Conservation (phyloP, 495 filamentous ascomycete genomes). For the Penicillium salamii region DNA sequence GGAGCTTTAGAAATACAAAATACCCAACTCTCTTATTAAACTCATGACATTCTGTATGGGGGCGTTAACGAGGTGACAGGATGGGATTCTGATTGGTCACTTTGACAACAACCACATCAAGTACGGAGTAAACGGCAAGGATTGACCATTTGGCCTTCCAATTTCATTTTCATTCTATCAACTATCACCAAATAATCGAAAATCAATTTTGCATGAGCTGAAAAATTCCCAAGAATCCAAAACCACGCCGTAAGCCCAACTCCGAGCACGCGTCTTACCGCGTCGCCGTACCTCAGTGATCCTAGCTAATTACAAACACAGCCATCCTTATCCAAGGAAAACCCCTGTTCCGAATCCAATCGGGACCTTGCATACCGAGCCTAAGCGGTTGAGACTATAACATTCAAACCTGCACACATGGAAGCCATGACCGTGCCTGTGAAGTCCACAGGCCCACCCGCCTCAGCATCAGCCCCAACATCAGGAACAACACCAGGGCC, state of each 20-base stretch:
- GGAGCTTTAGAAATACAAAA: no score
- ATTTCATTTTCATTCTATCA: not conserved
- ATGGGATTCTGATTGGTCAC: slow-evolving; percentile 28
- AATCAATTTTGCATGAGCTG: no score
- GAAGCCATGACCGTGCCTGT: not conserved
- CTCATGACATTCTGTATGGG: no score
- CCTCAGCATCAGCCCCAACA: not conserved
- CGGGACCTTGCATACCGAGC: not conserved
- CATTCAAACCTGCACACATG: not conserved
- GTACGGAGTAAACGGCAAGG: no score
- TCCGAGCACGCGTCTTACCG: not conserved
- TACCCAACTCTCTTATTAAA: no score
- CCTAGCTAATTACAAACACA: not conserved
- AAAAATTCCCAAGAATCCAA: no score
- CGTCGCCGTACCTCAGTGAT: not conserved
- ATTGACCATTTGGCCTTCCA: not conserved
- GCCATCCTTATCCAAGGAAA: not conserved
- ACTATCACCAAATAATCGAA: no score
- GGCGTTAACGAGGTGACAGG: not conserved
- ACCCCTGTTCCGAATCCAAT: not conserved
- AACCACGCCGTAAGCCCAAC: not conserved
- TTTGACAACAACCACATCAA: slow-evolving; percentile 24
- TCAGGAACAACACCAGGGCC: not conserved
- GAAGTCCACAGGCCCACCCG: not conserved
- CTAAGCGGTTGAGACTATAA: no score